Evolutionary conservation across 768 basidiomycete genomes (phyloP).

Genomic region (Mycena vitilis): DNA sequence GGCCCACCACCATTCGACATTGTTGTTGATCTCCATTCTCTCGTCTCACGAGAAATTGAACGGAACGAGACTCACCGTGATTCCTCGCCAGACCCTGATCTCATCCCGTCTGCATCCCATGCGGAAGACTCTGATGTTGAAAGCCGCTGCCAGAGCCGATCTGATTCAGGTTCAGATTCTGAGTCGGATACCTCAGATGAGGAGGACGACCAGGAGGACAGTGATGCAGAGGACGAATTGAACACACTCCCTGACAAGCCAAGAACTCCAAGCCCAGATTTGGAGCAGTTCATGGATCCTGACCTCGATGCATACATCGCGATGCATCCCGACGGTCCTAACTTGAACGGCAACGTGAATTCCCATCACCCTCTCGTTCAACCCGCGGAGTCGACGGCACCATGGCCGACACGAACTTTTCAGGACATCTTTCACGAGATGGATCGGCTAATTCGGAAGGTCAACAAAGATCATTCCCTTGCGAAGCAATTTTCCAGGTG

Average conservation of each 20-base stretch:
- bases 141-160: too few relatives aligned
- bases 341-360: too few relatives aligned
- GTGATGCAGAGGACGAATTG: background rate
- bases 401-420: background rate
- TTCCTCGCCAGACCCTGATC: too few relatives aligned
- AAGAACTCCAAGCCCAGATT: background rate
- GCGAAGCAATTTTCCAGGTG: constrained; percentile 14
- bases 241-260: too few relatives aligned
- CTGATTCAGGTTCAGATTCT: too few relatives aligned
- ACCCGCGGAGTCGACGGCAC: background rate
- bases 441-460: background rate
- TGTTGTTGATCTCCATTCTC: constrained; percentile 6
- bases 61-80: background rate
- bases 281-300: background rate
- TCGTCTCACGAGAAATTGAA: background rate
- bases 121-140: too few relatives aligned
- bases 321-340: background rate
- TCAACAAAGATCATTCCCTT: background rate
- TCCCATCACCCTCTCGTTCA: background rate
- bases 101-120: too few relatives aligned
- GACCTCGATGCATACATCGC: constrained; percentile 1
- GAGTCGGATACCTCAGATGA: too few relatives aligned
- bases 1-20: constrained; percentile 8
- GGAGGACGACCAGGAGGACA: background rate
- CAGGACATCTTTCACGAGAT: constrained; percentile 14